Conservation (phyloP, 768 basidiomycete species). For the Suillus ampliporus region DNA sequence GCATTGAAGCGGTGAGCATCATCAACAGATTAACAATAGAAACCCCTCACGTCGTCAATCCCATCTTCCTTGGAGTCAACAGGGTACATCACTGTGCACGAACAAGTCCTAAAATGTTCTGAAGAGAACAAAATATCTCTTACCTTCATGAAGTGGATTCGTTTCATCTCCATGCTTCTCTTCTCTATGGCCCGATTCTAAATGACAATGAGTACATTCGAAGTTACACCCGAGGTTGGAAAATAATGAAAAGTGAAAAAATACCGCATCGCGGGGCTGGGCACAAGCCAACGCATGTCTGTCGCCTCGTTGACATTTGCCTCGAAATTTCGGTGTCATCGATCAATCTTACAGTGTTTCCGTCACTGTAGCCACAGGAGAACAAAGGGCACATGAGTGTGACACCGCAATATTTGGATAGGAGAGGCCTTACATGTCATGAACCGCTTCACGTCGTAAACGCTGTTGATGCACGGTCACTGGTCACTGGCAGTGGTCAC, state of each 20-base stretch:
- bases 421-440: conserved; percentile 53
- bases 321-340: conserved; percentile 44
- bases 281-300: conserved; percentile 75
- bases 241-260: conserved; percentile 63
- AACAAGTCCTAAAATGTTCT: neutral
- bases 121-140: neutral
- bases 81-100: conserved; percentile 78
- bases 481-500: neutral
- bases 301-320: conserved; percentile 53
- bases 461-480: conserved; percentile 73
- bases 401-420: neutral
- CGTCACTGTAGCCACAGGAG: conserved; percentile 51
- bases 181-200: conserved; percentile 91
- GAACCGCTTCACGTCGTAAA: conserved; percentile 69
- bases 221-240: neutral
- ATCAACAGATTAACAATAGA: neutral
- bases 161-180: conserved; percentile 79
- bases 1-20: conserved; percentile 6
- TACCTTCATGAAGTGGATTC: conserved; percentile 82
- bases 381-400: conserved; percentile 24
- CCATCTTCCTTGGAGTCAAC: conserved; percentile 80
- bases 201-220: neutral
- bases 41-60: conserved; percentile 64
- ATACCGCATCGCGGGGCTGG: conserved; percentile 69
- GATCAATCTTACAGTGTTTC: conserved; percentile 64